phyloP scores from a whole-genome alignment of 441 rosid genomes.

The Eruca vesicaria region DNA sequence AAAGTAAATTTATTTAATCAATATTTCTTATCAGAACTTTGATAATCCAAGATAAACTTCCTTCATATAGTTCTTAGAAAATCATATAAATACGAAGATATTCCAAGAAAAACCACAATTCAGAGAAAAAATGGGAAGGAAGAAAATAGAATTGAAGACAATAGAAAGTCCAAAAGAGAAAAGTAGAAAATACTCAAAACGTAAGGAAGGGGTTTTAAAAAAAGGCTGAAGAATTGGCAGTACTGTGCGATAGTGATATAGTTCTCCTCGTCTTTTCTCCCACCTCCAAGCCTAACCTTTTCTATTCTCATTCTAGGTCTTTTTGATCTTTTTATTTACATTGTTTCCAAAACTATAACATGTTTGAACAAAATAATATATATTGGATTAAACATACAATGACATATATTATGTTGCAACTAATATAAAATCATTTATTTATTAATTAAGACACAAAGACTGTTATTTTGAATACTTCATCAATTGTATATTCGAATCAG shows the following conservation, averaged over 20 bases:
- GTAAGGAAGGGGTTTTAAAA: slow-evolving; percentile 32
- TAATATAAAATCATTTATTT: neutral
- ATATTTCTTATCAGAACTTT: neutral
- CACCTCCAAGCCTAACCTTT: neutral
- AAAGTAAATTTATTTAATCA: neutral
- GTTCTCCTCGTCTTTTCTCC: slow-evolving; percentile 23
- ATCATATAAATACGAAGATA: neutral
- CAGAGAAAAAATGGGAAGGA: slow-evolving; percentile 32
- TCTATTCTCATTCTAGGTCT: slow-evolving; percentile 1
- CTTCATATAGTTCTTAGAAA: neutral
- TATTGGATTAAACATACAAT: too few relatives aligned
- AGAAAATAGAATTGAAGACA: slow-evolving; percentile 22
- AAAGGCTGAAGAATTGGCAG: slow-evolving; percentile 30
- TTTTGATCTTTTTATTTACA: neutral
- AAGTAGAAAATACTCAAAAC: slow-evolving; percentile 36
- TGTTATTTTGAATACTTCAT: neutral
- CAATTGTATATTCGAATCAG: neutral
- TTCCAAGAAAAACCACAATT: neutral
- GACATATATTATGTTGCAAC: neutral
- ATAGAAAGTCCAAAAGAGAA: slow-evolving; percentile 20
- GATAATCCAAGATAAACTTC: neutral
- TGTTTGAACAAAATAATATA: too few relatives aligned
- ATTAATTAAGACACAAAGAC: neutral
- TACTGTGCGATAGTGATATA: slow-evolving; percentile 31
- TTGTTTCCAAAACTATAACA: neutral